These are phyloP conservation scores for Mycothermus thermophilus DNA, from an alignment of 495 filamentous ascomycete species.

Conservation along the genomic window DNA sequence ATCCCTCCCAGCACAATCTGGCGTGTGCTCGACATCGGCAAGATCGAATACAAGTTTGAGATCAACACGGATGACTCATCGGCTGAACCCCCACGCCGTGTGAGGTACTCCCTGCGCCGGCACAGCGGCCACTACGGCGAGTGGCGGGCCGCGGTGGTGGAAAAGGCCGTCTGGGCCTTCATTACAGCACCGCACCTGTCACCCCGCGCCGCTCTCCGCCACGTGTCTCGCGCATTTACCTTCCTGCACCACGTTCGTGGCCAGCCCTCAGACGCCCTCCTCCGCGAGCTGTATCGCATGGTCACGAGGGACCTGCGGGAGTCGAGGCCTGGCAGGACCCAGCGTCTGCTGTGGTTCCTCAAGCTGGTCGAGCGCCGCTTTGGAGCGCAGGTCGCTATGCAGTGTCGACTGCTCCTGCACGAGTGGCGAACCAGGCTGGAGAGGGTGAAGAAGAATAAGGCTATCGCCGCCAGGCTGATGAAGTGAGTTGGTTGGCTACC, in stretches of 20 bases:
- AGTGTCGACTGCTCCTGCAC: slow-evolving; percentile 12
- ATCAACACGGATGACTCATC: neutral
- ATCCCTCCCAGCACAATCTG: slow-evolving; percentile 13
- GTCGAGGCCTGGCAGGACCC: slow-evolving; percentile 21
- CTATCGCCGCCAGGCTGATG: neutral
- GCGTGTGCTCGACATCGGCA: slow-evolving; percentile 13
- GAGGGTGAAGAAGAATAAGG: slow-evolving; percentile 4
- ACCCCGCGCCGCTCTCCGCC: slow-evolving; percentile 23
- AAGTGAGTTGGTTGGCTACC: slow-evolving; percentile 3
- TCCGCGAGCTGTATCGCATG: slow-evolving; percentile 23
- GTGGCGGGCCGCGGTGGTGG: slow-evolving; percentile 13
- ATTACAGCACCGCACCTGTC: slow-evolving; percentile 19
- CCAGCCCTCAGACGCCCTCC: slow-evolving; percentile 12
- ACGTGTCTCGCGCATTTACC: slow-evolving; percentile 24
- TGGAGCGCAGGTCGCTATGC: slow-evolving; percentile 16
- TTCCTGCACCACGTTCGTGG: slow-evolving; percentile 14
- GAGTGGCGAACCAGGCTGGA: slow-evolving; percentile 15
- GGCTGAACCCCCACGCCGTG: slow-evolving; percentile 4
- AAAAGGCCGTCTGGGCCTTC: slow-evolving; percentile 20
- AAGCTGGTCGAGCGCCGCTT: slow-evolving; percentile 17
- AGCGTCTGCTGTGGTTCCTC: slow-evolving; percentile 26
- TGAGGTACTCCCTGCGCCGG: no score
- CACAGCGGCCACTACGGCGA: slow-evolving; percentile 4
- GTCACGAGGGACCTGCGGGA: slow-evolving; percentile 25
- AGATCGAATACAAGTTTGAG: slow-evolving; percentile 2